Evolutionary conservation across 768 basidiomycete species (phyloP).

Genomic region (Auriculariales sp.): DNA sequence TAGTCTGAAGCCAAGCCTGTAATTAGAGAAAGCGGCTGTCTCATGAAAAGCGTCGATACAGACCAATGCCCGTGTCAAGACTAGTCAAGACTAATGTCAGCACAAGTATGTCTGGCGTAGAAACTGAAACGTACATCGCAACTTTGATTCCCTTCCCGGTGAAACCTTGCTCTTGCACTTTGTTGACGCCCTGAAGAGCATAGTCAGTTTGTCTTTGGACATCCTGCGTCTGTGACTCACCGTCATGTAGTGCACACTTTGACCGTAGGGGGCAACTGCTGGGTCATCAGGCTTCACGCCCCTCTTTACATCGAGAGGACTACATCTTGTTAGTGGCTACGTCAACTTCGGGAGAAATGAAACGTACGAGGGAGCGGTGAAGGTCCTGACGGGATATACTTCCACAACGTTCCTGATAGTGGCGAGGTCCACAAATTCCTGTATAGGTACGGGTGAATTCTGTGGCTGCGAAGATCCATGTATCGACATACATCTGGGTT

Average conservation of each 20-base stretch:
- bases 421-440: conserved; percentile 2
- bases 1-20: conserved; percentile 1
- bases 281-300: not conserved
- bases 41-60: conserved; percentile 24
- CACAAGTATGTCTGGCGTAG: conserved; percentile 14
- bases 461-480: conserved; percentile 5
- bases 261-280: not conserved
- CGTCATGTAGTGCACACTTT: conserved; percentile 4
- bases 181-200: conserved; percentile 32
- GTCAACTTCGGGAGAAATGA: not conserved
- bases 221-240: not conserved
- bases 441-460: not conserved
- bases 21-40: conserved; percentile 18
- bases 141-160: conserved; percentile 53
- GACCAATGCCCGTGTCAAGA: conserved; percentile 37
- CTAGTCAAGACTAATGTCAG: conserved; percentile 30
- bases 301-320: not conserved
- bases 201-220: not conserved
- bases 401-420: not conserved
- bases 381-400: not conserved
- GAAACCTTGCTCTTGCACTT: conserved; percentile 47
- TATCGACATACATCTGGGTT: not conserved
- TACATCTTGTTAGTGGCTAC: not conserved
- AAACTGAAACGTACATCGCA: conserved; percentile 32
- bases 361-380: not conserved